Percentiles rank a stretch among this genome's conserved stretches.
Conservation (phyloP, 495 filamentous ascomycete species). For the Penicillium antarcticum region DNA sequence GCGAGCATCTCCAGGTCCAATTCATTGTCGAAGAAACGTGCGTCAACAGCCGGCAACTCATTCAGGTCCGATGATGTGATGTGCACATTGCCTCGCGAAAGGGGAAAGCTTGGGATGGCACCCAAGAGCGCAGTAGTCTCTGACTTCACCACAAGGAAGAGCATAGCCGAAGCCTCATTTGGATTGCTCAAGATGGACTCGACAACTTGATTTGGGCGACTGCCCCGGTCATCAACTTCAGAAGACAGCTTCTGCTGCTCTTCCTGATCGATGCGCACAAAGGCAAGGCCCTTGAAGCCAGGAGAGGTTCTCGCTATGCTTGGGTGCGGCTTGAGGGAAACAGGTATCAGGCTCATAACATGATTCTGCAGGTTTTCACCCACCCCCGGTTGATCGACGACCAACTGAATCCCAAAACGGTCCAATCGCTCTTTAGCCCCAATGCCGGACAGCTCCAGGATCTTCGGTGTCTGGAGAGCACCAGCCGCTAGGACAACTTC, state of each 20-base stretch:
- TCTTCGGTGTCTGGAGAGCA: constrained; percentile 46
- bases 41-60: constrained; percentile 27
- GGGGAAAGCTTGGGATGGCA: constrained; percentile 21
- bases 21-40: constrained; percentile 25
- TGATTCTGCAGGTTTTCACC: constrained; percentile 46
- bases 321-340: constrained; percentile 4
- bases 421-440: constrained; percentile 7
- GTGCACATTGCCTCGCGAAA: constrained; percentile 35
- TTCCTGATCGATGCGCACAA: constrained; percentile 4
- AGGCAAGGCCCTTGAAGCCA: constrained; percentile 8
- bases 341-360: constrained; percentile 8
- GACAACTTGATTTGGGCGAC: neutral
- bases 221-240: neutral
- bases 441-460: constrained; percentile 54
- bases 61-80: constrained; percentile 28
- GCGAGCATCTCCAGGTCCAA: constrained; percentile 34
- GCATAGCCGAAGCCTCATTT: constrained; percentile 7
- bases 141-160: constrained; percentile 3
- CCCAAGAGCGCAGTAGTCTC: constrained; percentile 10
- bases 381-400: constrained; percentile 33
- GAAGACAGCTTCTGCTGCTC: constrained; percentile 3
- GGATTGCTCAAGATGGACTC: constrained; percentile 11
- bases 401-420: constrained; percentile 20
- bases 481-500: constrained; percentile 56
- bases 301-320: neutral